Base-by-base conservation (phyloP, 805 yeast species). In the Kregervanrija fluxuum region DNA sequence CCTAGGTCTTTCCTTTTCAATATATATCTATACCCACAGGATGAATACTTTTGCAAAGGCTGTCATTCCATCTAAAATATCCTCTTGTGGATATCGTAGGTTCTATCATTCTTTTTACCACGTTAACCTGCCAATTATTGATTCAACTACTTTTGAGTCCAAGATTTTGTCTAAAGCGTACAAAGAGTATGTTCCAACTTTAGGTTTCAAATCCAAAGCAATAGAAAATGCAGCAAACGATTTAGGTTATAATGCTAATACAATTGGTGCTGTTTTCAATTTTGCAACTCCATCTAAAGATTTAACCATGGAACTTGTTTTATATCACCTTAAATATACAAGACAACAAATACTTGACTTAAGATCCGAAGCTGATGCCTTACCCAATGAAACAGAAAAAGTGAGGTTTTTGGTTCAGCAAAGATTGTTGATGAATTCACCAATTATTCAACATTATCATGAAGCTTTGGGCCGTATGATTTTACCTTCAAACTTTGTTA, bases 381-480 rank as follows among this genome's bases (percentile, higher is more conserved):
- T 53, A 17, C 11, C 41, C 8, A 43, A 44, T 1, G 67, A 64
- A 44, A 39, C 50, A 4, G 61, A 44, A 3, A 55, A 47, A 34
- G 43, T 61, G 22, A 50, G 55, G 37, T 53, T 50, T 32, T 67
- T 72, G 41, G 50, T 76, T 40, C 62, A 66, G 35, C 59, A 62
- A 50, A 67, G 91, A 47, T 67, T 84, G 48, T 57, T 60, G 40
- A 72, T 66, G 47, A 85, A 85, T 56, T 53, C 47, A 28, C 77
- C 80, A 1, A 58, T 77, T 8, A 57, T 69, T n/a, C 50, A 57
- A 28, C 61, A 70, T 39, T 68, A 77, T 36, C 61, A 69, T 11
- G 64, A 66, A 41, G 83, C 82, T 0, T 67, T 89, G 47, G 75
- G 84, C 0, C 73, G 77, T 40, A 69, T 88, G 62, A 66, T 82